Conservation (phyloP, 2,329 filamentous ascomycete genomes). For the Claviceps sp. region DNA sequence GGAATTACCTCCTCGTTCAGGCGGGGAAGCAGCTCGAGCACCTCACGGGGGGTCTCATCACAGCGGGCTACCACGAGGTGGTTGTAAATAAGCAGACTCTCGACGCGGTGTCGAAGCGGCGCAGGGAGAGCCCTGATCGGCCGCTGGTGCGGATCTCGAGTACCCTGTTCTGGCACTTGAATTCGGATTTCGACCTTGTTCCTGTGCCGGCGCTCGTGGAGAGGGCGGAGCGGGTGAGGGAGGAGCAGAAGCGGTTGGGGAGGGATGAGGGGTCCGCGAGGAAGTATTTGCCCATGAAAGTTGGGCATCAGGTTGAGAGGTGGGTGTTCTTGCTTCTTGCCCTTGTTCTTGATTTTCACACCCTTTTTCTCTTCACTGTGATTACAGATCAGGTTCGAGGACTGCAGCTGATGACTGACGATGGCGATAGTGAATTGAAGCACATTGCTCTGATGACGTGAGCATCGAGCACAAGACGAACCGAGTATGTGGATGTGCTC, state of each 20-base stretch:
- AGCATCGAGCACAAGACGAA: constrained; percentile 1
- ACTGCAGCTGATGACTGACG: not conserved
- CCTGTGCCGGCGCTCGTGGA: constrained; percentile 36
- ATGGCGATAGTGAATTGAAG: constrained; percentile 30
- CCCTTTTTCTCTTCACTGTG: not conserved
- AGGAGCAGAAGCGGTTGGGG: constrained; percentile 33
- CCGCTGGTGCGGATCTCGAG: constrained; percentile 45
- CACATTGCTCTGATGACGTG: constrained; percentile 39
- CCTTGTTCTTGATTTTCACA: not conserved
- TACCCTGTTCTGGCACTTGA: constrained; percentile 48
- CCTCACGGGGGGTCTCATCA: constrained; percentile 45
- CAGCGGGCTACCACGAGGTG: constrained; percentile 49
- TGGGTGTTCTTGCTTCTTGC: constrained; percentile 19
- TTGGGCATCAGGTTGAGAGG: constrained; percentile 45
- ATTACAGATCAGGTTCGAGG: no score
- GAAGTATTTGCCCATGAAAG: constrained; percentile 40
- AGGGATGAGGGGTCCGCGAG: constrained; percentile 38
- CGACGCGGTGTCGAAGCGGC: constrained; percentile 30
- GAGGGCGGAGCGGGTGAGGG: constrained; percentile 29
- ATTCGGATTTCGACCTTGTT: constrained; percentile 39
- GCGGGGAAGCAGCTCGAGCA: constrained; percentile 51
- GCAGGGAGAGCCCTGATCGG: constrained; percentile 27
- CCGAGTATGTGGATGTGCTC: no score
- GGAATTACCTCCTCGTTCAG: constrained; percentile 46
- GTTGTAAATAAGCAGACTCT: constrained; percentile 41